phyloP scores from a whole-genome alignment of 768 basidiomycete genomes.

The Crepidotus variabilis region DNA sequence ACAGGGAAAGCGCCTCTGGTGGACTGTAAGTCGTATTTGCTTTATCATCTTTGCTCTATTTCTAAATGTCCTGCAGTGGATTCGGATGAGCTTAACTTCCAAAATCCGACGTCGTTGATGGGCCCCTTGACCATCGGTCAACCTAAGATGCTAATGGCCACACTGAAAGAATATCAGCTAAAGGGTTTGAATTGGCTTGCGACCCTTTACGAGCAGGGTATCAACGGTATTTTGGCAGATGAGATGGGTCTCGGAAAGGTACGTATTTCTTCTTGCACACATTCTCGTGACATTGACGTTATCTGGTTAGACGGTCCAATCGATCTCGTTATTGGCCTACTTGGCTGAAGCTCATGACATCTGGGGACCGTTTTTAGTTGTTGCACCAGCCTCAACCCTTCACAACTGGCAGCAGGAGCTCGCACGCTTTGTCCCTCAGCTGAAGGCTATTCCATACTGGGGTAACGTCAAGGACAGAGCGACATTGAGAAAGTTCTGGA shows the following conservation, averaged over 20 bases:
- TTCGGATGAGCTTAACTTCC: slow-evolving; percentile 97
- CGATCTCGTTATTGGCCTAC: slow-evolving; percentile 92
- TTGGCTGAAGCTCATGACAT: slow-evolving; percentile 97
- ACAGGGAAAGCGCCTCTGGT: slow-evolving; percentile 48
- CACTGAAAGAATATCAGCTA: slow-evolving; percentile 96
- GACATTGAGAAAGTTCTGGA: slow-evolving; percentile 96
- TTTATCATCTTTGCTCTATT: background rate
- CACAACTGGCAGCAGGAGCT: slow-evolving; percentile 99
- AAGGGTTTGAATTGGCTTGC: slow-evolving; percentile 98
- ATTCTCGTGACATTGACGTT: background rate
- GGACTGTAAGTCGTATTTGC: slow-evolving; percentile 51
- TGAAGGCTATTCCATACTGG: slow-evolving; percentile 98
- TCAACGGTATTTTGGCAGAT: slow-evolving; percentile 98
- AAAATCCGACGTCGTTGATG: slow-evolving; percentile 90
- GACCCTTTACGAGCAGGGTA: slow-evolving; percentile 97
- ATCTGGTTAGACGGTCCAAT: slow-evolving; percentile 83
- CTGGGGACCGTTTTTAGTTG: slow-evolving; percentile 98
- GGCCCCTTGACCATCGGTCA: slow-evolving; percentile 85
- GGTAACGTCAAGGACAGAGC: slow-evolving; percentile 95
- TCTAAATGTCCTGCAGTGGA: slow-evolving; percentile 53
- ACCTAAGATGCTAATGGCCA: slow-evolving; percentile 94
- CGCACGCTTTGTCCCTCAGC: slow-evolving; percentile 87
- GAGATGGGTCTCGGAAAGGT: slow-evolving; percentile 97
- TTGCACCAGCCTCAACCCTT: slow-evolving; percentile 94
- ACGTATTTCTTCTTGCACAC: slow-evolving; percentile 8